Base-by-base conservation (phyloP, 148 eudicot genomes). In the Cornus kousa region DNA sequence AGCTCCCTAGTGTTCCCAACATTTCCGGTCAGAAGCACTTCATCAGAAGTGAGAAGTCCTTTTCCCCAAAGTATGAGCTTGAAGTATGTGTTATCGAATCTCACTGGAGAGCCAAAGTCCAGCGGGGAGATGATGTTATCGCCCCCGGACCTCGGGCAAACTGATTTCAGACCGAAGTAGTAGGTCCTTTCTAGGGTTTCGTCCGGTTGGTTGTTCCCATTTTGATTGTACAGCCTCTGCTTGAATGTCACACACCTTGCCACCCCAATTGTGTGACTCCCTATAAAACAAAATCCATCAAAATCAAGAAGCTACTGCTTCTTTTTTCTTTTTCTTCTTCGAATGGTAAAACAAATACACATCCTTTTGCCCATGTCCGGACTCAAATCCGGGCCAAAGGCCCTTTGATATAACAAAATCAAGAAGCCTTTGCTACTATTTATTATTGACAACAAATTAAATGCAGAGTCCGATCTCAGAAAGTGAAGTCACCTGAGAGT, bases 241-340 rank as follows among this genome's bases (percentile, higher is more conserved):
- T 86, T 93, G 87, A 95, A 93, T 70, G 89, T 85, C 69, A 62
- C 77, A 67, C 98, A 95, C 74, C 90, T 87, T 72, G 98, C 96
- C 85, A 90, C 74, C 76, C 98, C 98, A 13, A 95, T 89, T 2
- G 97, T 91, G 77, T 95, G 97, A n/a, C 88, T 88, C 80, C 99
- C 99, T 93, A 87, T 59, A 73, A 20, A 3, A 66, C 7, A 67
- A 3, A 48, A 48, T 11, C 9, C 53, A 48, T 48, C 7, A 11
- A 48, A 48, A 48, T 7, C 53, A 48, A 48, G 5, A 48, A 48
- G 7, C 53, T n/a, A n/a, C n/a, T n/a, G n/a, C 0, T 28, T 28
- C 1, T 28, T 28, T 28, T 28, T 28, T 28, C 1, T 28, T 28
- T 28, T 28, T 28, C 1, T 28, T 28, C 28, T 28, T 28, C 28